phyloP scores from a whole-genome alignment of 306 rosid genomes.

The Lathyrus aphaca region DNA sequence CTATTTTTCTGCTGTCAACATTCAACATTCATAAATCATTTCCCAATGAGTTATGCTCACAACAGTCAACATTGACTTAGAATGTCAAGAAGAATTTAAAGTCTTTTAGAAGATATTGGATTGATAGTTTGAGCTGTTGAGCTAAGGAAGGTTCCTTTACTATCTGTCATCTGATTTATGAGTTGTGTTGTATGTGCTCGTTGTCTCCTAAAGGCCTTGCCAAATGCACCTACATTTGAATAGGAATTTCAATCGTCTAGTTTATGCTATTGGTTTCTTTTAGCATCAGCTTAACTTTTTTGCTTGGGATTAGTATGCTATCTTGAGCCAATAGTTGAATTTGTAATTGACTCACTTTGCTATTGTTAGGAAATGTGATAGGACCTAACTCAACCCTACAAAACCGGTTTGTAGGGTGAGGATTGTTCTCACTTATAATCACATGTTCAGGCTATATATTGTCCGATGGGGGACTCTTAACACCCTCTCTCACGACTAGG shows the following conservation, averaged over 20 bases:
- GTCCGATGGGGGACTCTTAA: no score
- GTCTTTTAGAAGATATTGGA: not conserved
- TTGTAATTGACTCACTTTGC: not conserved
- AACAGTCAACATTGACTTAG: not conserved
- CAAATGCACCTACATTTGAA: not conserved
- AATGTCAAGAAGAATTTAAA: not conserved
- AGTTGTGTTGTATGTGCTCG: not conserved
- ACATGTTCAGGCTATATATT: no score
- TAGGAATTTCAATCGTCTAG: not conserved
- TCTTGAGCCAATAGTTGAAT: not conserved
- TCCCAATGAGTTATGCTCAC: not conserved
- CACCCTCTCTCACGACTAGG: no score
- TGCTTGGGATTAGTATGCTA: not conserved
- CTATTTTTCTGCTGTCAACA: not conserved
- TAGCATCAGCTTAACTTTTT: not conserved
- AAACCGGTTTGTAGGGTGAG: no score
- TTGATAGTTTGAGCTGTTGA: not conserved
- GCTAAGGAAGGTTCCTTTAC: not conserved
- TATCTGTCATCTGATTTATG: not conserved
- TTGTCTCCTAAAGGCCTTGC: not conserved
- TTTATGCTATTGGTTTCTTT: not conserved
- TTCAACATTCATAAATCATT: not conserved
- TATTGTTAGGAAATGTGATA: no score
- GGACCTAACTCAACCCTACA: no score
- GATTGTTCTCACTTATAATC: no score